These are phyloP conservation scores for Blastobotrys raffinosifermentans DNA, from an alignment of 1,139 yeast genomes.

Conservation along the genomic window DNA sequence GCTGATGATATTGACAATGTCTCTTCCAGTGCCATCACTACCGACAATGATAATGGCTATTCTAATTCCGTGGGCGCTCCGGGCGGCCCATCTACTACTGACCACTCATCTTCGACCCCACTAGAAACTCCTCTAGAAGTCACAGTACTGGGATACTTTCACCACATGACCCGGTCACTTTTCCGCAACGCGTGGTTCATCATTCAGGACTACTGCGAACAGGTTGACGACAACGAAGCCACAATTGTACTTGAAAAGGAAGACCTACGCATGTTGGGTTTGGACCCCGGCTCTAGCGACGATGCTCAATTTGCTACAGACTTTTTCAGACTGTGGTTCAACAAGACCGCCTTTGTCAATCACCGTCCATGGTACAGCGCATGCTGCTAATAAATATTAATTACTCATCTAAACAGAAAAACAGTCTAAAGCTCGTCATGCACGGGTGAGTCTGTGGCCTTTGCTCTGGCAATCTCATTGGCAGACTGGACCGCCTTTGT, in stretches of 20 bases:
- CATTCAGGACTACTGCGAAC: constrained; percentile 17
- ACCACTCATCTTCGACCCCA: constrained; percentile 4
- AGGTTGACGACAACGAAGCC: constrained; percentile 17
- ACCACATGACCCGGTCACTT: constrained; percentile 25
- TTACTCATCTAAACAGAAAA: too few relatives aligned
- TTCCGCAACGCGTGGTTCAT: constrained; percentile 19
- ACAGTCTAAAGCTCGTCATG: constrained; percentile 1
- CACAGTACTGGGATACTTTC: constrained; percentile 28
- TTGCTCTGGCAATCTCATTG: too few relatives aligned
- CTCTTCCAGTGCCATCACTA: not conserved
- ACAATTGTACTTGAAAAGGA: constrained; percentile 30
- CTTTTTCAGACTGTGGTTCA: constrained; percentile 48
- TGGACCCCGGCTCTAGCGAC: constrained; percentile 59
- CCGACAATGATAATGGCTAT: not conserved
- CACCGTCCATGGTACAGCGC: not conserved
- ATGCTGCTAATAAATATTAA: not conserved
- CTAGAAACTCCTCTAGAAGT: constrained; percentile 20
- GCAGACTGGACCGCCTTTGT: not conserved
- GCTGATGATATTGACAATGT: constrained; percentile 1
- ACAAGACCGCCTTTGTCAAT: not conserved
- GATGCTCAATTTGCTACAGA: constrained; percentile 54
- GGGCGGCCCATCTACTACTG: not conserved
- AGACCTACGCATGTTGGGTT: constrained; percentile 65
- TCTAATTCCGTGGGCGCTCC: constrained; percentile 1
- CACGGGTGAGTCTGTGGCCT: not conserved